Percentiles rank a stretch among this genome's conserved stretches.
These are phyloP conservation scores for Prinsepia uniflora DNA, from an alignment of 306 rosid genomes.

Conservation along the genomic window DNA sequence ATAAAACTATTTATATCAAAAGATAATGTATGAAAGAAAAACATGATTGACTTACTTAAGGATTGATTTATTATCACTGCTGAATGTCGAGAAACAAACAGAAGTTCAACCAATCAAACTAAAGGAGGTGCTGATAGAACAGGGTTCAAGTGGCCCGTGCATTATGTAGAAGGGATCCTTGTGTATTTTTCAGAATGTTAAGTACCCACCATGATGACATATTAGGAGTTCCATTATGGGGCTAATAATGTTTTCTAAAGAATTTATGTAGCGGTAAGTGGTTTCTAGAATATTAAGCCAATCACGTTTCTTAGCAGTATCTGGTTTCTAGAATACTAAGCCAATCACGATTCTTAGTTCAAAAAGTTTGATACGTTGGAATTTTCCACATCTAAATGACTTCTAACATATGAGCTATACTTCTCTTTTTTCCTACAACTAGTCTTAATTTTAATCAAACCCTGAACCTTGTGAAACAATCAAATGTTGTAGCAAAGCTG, in stretches of 20 bases:
- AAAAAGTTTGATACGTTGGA: not conserved
- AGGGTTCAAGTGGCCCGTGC: not conserved
- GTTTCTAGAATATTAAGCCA: not conserved
- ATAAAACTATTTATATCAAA: not conserved
- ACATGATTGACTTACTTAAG: not conserved
- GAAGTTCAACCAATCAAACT: not conserved
- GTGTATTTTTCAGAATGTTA: not conserved
- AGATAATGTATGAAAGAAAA: not conserved
- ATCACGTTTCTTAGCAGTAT: not conserved
- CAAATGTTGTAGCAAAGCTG: not conserved
- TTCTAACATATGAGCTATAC: not conserved
- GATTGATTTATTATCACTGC: not conserved
- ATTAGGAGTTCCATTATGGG: not conserved
- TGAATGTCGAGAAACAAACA: not conserved
- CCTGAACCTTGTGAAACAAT: not conserved
- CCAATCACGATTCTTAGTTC: not conserved
- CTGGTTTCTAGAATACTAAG: too few species aligned
- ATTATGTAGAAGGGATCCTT: not conserved
- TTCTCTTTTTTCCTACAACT: not conserved
- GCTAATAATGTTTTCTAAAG: not conserved
- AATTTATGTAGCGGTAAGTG: not conserved
- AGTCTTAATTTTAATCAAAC: not conserved
- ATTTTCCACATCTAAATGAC: not conserved
- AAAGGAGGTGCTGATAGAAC: not conserved
- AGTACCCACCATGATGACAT: not conserved